These are phyloP conservation scores for Gossypium stocksii DNA, from an alignment of 345 rosid species.

Conservation along the genomic window DNA sequence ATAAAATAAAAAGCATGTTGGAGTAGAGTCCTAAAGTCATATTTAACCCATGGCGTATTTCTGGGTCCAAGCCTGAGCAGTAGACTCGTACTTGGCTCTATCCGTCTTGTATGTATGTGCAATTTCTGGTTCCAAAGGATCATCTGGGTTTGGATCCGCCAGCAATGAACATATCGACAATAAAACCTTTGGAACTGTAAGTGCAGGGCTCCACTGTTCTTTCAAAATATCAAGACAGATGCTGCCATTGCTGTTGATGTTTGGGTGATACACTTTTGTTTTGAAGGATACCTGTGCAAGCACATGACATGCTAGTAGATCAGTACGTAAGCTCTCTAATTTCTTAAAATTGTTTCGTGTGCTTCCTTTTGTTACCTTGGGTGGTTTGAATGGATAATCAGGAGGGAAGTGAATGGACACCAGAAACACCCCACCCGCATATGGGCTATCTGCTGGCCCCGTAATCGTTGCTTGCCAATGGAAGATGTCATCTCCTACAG, in stretches of 20 bases:
- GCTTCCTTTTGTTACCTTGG: background rate
- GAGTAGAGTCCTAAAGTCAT: no score
- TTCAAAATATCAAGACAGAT: background rate
- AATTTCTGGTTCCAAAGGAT: background rate
- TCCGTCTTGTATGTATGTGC: background rate
- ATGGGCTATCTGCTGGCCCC: background rate
- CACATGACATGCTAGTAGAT: no score
- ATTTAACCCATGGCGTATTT: background rate
- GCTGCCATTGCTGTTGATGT: background rate
- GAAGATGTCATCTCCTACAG: background rate
- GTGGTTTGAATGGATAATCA: background rate
- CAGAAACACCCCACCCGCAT: background rate
- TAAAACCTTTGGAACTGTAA: background rate
- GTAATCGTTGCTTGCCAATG: conserved; percentile 1
- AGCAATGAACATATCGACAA: background rate
- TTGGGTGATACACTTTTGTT: background rate
- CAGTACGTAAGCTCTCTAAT: no score
- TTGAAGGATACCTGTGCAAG: background rate
- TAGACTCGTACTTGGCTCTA: background rate
- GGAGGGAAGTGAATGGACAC: background rate
- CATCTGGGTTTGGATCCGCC: background rate
- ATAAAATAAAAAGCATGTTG: no score
- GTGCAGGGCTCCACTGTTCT: background rate
- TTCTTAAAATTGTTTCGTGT: no score
- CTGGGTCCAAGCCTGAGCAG: background rate